Percentiles rank a stretch among this genome's conserved stretches.
phyloP scores from a whole-genome alignment of 805 yeast genomes.

The Candida ovalis region DNA sequence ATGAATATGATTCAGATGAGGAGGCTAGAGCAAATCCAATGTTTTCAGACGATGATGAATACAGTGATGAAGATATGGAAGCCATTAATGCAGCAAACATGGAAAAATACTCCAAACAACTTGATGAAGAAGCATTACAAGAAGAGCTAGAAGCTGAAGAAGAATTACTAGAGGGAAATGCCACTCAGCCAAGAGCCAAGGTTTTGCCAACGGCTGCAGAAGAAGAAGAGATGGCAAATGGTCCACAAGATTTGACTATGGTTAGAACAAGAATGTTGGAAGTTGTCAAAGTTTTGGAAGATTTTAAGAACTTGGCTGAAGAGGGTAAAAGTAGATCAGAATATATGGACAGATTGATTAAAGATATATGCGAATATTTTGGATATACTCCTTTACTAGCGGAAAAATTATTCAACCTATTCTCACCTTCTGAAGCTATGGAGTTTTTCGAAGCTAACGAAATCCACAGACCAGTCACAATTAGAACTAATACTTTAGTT shows the following conservation, averaged over 20 bases:
- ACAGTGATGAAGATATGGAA: slow-evolving; percentile 61
- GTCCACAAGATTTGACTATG: slow-evolving; percentile 72
- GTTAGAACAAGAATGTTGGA: slow-evolving; percentile 94
- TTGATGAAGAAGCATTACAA: slow-evolving; percentile 56
- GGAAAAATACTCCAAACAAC: slow-evolving; percentile 68
- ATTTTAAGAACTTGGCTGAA: slow-evolving; percentile 77
- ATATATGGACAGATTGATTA: slow-evolving; percentile 70
- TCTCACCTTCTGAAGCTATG: slow-evolving; percentile 93
- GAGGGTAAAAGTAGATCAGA: slow-evolving; percentile 85
- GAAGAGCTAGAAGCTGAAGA: slow-evolving; percentile 62
- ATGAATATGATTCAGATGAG: slow-evolving; percentile 61
- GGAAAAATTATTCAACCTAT: slow-evolving; percentile 85
- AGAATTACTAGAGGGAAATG: slow-evolving; percentile 55
- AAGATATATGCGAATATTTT: slow-evolving; percentile 88
- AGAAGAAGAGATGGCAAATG: slow-evolving; percentile 48
- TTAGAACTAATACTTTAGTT: slow-evolving; percentile 94
- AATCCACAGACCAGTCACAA: slow-evolving; percentile 92
- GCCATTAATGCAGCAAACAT: slow-evolving; percentile 74
- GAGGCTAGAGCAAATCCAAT: slow-evolving; percentile 59
- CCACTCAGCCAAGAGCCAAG: slow-evolving; percentile 67
- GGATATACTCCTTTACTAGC: slow-evolving; percentile 92
- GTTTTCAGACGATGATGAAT: slow-evolving; percentile 79
- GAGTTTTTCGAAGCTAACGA: slow-evolving; percentile 99
- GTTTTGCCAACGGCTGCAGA: slow-evolving; percentile 70
- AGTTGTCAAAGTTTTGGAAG: slow-evolving; percentile 88